phyloP scores from a whole-genome alignment of 768 basidiomycete species.

The Mycena metata region DNA sequence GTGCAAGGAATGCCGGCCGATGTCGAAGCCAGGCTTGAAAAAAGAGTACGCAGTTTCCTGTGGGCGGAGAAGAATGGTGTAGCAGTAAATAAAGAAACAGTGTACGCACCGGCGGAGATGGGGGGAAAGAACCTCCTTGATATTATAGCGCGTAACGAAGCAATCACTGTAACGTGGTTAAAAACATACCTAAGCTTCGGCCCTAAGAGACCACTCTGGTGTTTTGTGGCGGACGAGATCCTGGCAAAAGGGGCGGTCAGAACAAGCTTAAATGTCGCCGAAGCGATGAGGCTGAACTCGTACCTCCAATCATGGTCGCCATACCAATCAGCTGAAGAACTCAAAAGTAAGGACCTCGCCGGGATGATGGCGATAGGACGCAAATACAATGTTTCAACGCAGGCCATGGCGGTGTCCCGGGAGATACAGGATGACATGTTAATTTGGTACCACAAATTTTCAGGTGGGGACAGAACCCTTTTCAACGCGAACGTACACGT shows the following conservation, averaged over 20 bases:
- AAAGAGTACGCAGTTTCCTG: too few species aligned
- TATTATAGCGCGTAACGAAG: too few species aligned
- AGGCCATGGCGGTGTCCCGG: not conserved
- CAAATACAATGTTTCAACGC: not conserved
- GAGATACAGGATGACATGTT: not conserved
- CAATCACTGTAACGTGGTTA: too few species aligned
- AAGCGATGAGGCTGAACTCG: not conserved
- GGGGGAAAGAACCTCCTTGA: not conserved
- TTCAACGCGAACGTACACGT: not conserved
- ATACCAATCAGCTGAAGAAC: too few species aligned
- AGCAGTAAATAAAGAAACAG: slow-evolving; percentile 11
- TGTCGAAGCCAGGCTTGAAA: slow-evolving; percentile 12
- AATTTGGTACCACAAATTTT: slow-evolving; percentile 1
- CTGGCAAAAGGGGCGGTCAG: not conserved
- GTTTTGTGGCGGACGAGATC: not conserved
- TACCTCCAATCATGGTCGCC: slow-evolving; percentile 6
- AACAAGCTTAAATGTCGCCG: not conserved
- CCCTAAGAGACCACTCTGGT: not conserved
- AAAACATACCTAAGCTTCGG: too few species aligned
- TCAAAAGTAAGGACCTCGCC: not conserved
- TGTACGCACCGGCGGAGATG: slow-evolving; percentile 1
- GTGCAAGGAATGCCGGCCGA: slow-evolving; percentile 39
- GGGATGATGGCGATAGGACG: not conserved
- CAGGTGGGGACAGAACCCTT: not conserved
- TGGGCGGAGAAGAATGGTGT: slow-evolving; percentile 5